Evolutionary conservation across 2,329 filamentous ascomycete genomes (phyloP).

Genomic region (Arthroderma uncinatum): DNA sequence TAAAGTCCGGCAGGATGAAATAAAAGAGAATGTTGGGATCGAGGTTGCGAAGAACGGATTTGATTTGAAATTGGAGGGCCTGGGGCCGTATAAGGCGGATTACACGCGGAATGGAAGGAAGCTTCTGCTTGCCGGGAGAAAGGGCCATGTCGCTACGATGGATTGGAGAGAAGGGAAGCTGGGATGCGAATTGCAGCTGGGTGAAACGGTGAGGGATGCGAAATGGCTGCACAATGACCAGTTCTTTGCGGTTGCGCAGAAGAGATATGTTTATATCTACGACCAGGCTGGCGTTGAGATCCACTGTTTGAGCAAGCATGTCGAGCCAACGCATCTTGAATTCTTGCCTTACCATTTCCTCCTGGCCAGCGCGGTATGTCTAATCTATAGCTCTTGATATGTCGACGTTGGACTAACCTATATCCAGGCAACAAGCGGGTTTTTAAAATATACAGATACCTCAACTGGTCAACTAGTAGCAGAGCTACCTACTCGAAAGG

Average conservation of each 20-base stretch:
- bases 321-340: slow-evolving; percentile 86
- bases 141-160: slow-evolving; percentile 92
- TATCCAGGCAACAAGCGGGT: slow-evolving; percentile 60
- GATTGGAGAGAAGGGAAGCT: slow-evolving; percentile 90
- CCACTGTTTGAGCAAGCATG: slow-evolving; percentile 79
- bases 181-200: slow-evolving; percentile 80
- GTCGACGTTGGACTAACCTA: not conserved
- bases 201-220: slow-evolving; percentile 79
- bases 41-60: slow-evolving; percentile 89
- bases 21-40: slow-evolving; percentile 59
- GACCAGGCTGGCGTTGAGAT: slow-evolving; percentile 82
- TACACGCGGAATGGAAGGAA: slow-evolving; percentile 85
- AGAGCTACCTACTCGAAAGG: slow-evolving; percentile 74
- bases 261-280: slow-evolving; percentile 95
- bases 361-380: slow-evolving; percentile 66
- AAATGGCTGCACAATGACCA: slow-evolving; percentile 93
- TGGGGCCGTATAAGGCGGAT: slow-evolving; percentile 80
- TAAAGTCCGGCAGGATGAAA: slow-evolving; percentile 81
- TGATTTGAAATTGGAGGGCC: slow-evolving; percentile 66
- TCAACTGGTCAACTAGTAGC: slow-evolving; percentile 82
- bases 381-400: not conserved
- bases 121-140: slow-evolving; percentile 72
- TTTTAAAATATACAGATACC: slow-evolving; percentile 87
- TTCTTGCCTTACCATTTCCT: slow-evolving; percentile 96
- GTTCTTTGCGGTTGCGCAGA: slow-evolving; percentile 86